Evolutionary conservation across 192 early-diverging fungal species (phyloP), one percentile per base, ranked within the genome.

Genomic region (Coemansia sp.): DNA sequence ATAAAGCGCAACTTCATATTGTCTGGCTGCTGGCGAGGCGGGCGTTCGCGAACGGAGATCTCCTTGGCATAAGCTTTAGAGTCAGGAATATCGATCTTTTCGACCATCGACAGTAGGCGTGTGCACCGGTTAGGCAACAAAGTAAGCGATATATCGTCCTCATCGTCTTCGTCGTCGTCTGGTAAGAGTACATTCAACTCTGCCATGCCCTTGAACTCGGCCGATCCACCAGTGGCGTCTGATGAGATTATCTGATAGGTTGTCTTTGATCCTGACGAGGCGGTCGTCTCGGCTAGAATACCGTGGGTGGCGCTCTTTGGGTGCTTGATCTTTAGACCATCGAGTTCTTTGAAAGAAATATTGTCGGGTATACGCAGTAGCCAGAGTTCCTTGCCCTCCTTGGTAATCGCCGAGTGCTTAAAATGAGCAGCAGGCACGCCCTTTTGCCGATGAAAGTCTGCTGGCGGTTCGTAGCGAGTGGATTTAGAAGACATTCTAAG

Each of bases 1-100:
- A 84, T 69, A 67, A 84, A 84, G 47, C 47, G 65, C 66, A 84
- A 31, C 57, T 79, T 72, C 82, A 84, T 84, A 40, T 79, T 74
- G 24, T 76, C 82, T 9, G 77, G 82, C 74, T 84, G 82, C 13
- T 63, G 64, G 7, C 82, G 66, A 1, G 40, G 36, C 12, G 74
- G 68, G 18, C 52, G 70, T 15, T 69, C 72, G 27, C 74, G 46
- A 3, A 54, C 33, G 5, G 65, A 20, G 44, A 84, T 79, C 42
- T 55, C 31, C 12, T 72, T 38, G 1, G 82, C 82, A 49, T 69
- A 60, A 2, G 65, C 63, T 1, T 20, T 40, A 6, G 77, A 59
- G 20, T 77, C 71, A 5, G 77, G 82, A 15, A 79, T 66, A 20
- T 74, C 66, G 22, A 84, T 66, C 22, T 74, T 76, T 20, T 84